Evolutionary conservation across 305 asterid species (phyloP).

Genomic region (Nicotiana rustica): DNA sequence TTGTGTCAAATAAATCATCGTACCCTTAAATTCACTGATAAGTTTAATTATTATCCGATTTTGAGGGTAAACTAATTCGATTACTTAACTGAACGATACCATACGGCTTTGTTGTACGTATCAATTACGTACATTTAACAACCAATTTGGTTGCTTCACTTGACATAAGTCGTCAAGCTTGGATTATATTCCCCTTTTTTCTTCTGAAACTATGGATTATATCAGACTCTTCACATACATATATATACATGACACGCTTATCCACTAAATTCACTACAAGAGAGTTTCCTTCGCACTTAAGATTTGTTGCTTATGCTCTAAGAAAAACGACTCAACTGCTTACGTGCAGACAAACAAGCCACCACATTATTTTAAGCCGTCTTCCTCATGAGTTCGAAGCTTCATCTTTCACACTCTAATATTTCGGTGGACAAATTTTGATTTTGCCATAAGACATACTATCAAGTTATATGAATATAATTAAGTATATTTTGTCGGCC

Average conservation of each 20-base stretch:
- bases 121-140: too few relatives aligned
- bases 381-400: background rate
- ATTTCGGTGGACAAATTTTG: background rate
- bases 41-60: too few relatives aligned
- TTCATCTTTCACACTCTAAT: conserved; percentile 1
- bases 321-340: background rate
- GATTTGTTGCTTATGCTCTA: background rate
- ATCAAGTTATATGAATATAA: background rate
- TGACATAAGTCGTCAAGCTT: too few relatives aligned
- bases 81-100: too few relatives aligned
- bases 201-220: background rate
- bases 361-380: background rate
- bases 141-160: too few relatives aligned
- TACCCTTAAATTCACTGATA: too few relatives aligned
- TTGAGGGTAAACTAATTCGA: too few relatives aligned
- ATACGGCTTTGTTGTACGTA: too few relatives aligned
- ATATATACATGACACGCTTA: background rate
- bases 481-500: too few relatives aligned
- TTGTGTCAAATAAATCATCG: too few relatives aligned
- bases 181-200: background rate
- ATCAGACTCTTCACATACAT: too few relatives aligned
- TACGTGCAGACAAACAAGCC: background rate
- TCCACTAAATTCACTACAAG: background rate
- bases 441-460: background rate
- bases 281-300: background rate